Evolutionary conservation across 768 basidiomycete genomes (phyloP).

Genomic region (Gloeophyllum trabeum): DNA sequence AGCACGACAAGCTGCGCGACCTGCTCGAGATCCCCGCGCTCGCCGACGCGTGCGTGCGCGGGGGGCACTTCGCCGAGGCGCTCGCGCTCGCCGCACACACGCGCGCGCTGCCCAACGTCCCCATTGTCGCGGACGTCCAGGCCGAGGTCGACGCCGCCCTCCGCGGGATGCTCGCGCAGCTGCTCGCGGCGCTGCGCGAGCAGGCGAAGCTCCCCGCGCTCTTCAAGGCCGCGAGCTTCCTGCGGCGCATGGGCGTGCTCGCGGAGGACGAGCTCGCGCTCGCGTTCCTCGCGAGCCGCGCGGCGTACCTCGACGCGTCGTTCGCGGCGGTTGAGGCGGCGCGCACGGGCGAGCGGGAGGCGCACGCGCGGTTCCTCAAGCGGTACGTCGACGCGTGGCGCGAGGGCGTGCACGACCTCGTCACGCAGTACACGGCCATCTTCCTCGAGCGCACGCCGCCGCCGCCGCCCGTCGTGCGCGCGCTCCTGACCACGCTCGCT

Average conservation of each 20-base stretch:
- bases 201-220: slow-evolving; percentile 82
- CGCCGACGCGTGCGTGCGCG: slow-evolving; percentile 87
- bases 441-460: slow-evolving; percentile 32
- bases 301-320: slow-evolving; percentile 46
- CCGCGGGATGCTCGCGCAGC: slow-evolving; percentile 59
- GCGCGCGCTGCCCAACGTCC: slow-evolving; percentile 27
- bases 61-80: slow-evolving; percentile 88
- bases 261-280: slow-evolving; percentile 69
- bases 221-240: slow-evolving; percentile 83
- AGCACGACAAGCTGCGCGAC: slow-evolving; percentile 88
- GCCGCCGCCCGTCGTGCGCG: slow-evolving; percentile 28
- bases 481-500: background rate
- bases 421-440: slow-evolving; percentile 28
- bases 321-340: slow-evolving; percentile 35
- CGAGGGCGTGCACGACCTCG: slow-evolving; percentile 86
- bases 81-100: slow-evolving; percentile 76
- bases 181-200: slow-evolving; percentile 70
- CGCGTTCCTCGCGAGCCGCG: slow-evolving; percentile 70
- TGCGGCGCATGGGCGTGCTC: slow-evolving; percentile 73
- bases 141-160: slow-evolving; percentile 59
- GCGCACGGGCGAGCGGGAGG: slow-evolving; percentile 43
- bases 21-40: slow-evolving; percentile 84
- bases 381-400: slow-evolving; percentile 87
- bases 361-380: slow-evolving; percentile 68
- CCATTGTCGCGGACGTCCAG: slow-evolving; percentile 49